Base-by-base conservation (phyloP, 2,329 filamentous ascomycete genomes). In the Ophiobolus disseminans region DNA sequence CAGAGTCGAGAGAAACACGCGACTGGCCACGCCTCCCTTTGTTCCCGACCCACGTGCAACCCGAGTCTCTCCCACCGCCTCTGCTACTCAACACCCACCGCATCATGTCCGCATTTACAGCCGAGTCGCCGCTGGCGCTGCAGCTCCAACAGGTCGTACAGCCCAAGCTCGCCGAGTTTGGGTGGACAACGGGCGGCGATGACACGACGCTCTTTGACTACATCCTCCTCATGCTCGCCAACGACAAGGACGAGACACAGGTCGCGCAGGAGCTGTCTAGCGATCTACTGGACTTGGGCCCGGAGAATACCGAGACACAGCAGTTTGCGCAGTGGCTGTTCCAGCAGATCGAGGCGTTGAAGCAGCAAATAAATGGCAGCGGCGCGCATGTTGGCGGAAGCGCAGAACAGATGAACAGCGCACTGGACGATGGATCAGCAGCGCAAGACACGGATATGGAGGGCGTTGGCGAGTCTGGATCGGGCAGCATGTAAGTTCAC, bases 251-350 rank as follows among this genome's bases (percentile, higher is more conserved):
- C 3, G 88, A 96, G 71, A 86, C 92, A 40, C 88, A 97, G 70
- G 93, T 99, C 58, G 89, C 91, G 8, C 80, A 84, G 34, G 94
- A 99, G 72, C 85, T 99, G 11, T 89, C 92, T 1, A 88, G 87
- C 57, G 94, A 99, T 64, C 82, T 99, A 32, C 83, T 99, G 2
- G 86, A 86, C 48, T 82, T 97, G 4, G 85, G 86, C 2, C 86
- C 91, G 37, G 91, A 96, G 51, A 93, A 97, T 63, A 85, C 88
- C 40, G 87, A 86, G 57, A 90, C 91, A 6, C 84, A 84, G 53
- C 87, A 92, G 45, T 97, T 99, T 70, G 86, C 92, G 53, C 83
- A 82, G 69, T 99, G 94, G 94, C 79, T 99, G n/a, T 97, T 97
- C 69, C 84, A 91, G 45, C 89, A 96, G 71, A 87, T 96, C 52